Evolutionary conservation across 345 rosid species (phyloP).

Genomic region (Capsella bursapastoris): DNA sequence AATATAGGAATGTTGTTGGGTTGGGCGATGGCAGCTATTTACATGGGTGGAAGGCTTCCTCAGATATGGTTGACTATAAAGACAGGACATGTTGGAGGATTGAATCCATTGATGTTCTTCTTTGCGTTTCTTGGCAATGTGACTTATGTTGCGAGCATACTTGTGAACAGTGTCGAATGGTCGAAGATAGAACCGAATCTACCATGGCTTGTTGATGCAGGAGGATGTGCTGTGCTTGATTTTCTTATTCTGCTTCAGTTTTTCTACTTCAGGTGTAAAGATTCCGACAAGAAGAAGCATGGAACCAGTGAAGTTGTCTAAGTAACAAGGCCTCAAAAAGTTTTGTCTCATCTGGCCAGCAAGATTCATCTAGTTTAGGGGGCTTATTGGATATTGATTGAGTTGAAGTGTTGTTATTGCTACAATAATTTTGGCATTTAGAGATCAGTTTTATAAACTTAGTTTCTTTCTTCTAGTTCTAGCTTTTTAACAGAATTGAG

Average conservation of each 20-base stretch:
- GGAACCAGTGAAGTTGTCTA: constrained; percentile 34
- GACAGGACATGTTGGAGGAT: constrained; percentile 81
- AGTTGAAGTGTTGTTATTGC: neutral
- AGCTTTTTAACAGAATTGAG: neutral
- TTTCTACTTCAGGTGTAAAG: constrained; percentile 50
- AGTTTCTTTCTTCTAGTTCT: neutral
- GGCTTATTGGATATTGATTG: too few species aligned
- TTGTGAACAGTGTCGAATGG: constrained; percentile 69
- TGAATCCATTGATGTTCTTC: constrained; percentile 78
- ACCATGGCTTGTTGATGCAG: constrained; percentile 87
- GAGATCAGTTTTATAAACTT: too few species aligned
- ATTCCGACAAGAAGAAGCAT: constrained; percentile 33
- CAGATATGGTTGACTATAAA: constrained; percentile 76
- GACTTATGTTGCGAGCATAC: constrained; percentile 81
- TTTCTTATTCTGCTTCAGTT: constrained; percentile 67
- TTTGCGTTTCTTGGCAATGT: constrained; percentile 77
- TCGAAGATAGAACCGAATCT: constrained; percentile 64
- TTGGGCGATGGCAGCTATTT: constrained; percentile 87
- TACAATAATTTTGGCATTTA: neutral
- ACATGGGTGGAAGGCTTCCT: constrained; percentile 91
- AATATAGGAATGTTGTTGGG: constrained; percentile 63
- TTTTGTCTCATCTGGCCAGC: constrained; percentile 27
- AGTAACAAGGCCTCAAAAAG: constrained; percentile 4
- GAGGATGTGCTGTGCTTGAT: constrained; percentile 81
- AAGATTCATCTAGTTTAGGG: neutral